Percentiles rank a stretch among this genome's conserved stretches.
Conservation (phyloP, 441 rosid genomes). For the Aquilaria agallochum region DNA sequence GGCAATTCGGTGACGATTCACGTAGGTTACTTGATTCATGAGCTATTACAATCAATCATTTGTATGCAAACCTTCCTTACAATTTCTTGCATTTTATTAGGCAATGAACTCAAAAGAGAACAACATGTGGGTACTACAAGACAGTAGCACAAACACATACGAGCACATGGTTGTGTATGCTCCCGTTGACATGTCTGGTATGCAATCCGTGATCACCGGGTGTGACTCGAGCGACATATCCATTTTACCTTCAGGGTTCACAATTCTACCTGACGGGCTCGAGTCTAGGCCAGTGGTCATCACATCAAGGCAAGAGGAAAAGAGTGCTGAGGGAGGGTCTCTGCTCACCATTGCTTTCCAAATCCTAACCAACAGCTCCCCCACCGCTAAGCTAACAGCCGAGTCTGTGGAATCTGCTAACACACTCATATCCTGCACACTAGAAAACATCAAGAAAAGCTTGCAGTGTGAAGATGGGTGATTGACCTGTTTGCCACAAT, state of each 20-base stretch:
- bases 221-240: constrained; percentile 85
- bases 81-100: constrained; percentile 32
- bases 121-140: constrained; percentile 79
- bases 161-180: constrained; percentile 86
- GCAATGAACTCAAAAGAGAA: constrained; percentile 69
- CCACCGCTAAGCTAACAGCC: constrained; percentile 57
- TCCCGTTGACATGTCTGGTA: constrained; percentile 67
- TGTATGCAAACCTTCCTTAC: constrained; percentile 1
- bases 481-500: constrained; percentile 11
- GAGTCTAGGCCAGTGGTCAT: constrained; percentile 89
- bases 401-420: constrained; percentile 85
- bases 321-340: constrained; percentile 75
- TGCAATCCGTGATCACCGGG: constrained; percentile 84
- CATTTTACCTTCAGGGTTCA: constrained; percentile 87
- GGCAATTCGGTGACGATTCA: constrained; percentile 91
- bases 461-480: constrained; percentile 85
- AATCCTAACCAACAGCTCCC: constrained; percentile 61
- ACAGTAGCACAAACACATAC: constrained; percentile 72
- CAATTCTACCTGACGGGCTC: constrained; percentile 81
- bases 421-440: constrained; percentile 72
- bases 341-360: constrained; percentile 83
- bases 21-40: constrained; percentile 24
- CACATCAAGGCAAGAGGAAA: constrained; percentile 77
- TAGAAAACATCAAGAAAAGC: constrained; percentile 74
- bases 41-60: no score